Conservation (phyloP, 345 rosid genomes). For the Gossypium ekmanianum region DNA sequence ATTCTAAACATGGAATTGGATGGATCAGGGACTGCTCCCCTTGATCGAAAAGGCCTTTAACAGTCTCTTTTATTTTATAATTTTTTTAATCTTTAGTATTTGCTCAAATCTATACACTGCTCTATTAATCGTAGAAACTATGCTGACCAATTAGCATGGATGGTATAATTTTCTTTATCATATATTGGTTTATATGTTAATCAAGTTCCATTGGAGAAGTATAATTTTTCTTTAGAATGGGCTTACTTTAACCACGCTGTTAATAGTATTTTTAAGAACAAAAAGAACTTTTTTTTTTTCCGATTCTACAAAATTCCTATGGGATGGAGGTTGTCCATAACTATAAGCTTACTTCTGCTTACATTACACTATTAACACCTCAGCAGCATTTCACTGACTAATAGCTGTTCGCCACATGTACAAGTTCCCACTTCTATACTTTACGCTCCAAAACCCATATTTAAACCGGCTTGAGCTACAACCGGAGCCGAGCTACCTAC, state of each 20-base stretch:
- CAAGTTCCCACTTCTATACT: constrained; percentile 33
- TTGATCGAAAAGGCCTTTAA: too few relatives aligned
- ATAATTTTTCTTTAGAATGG: neutral
- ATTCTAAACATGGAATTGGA: too few relatives aligned
- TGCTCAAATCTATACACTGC: too few relatives aligned
- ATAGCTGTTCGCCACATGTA: constrained; percentile 33
- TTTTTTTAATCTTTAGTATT: too few relatives aligned
- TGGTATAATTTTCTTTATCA: too few relatives aligned
- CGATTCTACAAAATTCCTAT: neutral
- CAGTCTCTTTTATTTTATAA: too few relatives aligned
- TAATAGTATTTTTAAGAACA: neutral
- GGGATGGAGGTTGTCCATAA: neutral
- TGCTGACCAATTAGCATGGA: too few relatives aligned
- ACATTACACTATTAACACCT: neutral
- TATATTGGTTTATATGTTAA: too few relatives aligned
- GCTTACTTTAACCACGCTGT: neutral
- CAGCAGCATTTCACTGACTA: constrained; percentile 28
- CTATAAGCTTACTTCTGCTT: neutral
- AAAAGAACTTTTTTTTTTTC: neutral
- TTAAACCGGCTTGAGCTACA: constrained; percentile 24
- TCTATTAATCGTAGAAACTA: too few relatives aligned
- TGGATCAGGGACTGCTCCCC: too few relatives aligned
- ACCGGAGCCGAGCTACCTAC: constrained; percentile 20
- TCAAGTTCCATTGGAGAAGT: neutral
- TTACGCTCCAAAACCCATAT: constrained; percentile 23